phyloP scores from a whole-genome alignment of 352 stramenopile genomes.

The Globisporangium uncinulatum region DNA sequence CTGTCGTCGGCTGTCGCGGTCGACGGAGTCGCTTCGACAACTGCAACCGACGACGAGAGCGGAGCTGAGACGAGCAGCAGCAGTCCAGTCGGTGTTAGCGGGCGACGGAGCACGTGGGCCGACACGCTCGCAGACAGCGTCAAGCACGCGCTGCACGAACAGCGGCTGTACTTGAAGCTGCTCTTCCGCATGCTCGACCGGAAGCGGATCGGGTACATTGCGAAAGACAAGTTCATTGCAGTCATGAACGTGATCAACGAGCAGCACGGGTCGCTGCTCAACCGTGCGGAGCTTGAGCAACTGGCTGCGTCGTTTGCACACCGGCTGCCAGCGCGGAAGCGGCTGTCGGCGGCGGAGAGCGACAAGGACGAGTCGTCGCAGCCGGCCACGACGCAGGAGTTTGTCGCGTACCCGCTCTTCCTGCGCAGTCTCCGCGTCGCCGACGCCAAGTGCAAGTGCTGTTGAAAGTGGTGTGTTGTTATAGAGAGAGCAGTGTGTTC shows the following conservation, averaged over 20 bases:
- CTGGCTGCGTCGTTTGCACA: slow-evolving; percentile 56
- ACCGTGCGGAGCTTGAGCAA: slow-evolving; percentile 56
- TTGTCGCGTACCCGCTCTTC: slow-evolving; percentile 69
- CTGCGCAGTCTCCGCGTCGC: slow-evolving; percentile 66
- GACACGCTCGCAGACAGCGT: slow-evolving; percentile 63
- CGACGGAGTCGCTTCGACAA: slow-evolving; percentile 8
- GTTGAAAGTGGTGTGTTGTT: slow-evolving; percentile 11
- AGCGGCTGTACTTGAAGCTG: slow-evolving; percentile 77
- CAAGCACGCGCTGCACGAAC: slow-evolving; percentile 72
- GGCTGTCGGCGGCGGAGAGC: slow-evolving; percentile 16
- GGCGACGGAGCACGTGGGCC: slow-evolving; percentile 47
- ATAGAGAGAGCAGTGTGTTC: slow-evolving; percentile 5
- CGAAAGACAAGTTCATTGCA: slow-evolving; percentile 62
- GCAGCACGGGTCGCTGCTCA: slow-evolving; percentile 52
- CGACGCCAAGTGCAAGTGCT: slow-evolving; percentile 24
- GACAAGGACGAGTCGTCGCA: slow-evolving; percentile 11
- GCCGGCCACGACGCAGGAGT: slow-evolving; percentile 11
- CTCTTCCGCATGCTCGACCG: slow-evolving; percentile 74
- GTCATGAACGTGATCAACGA: slow-evolving; percentile 76
- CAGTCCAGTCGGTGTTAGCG: slow-evolving; percentile 1
- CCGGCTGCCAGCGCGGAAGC: slow-evolving; percentile 17
- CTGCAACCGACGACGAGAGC: slow-evolving; percentile 21
- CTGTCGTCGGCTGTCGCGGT: slow-evolving; percentile 15
- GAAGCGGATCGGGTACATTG: slow-evolving; percentile 55
- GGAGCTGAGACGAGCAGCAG: slow-evolving; percentile 14